A percentile compares a stretch with the other conserved stretches of the same genome.
phyloP scores from a whole-genome alignment of 1,284 basidiomycete species.

The Papiliotrema laurentii region DNA sequence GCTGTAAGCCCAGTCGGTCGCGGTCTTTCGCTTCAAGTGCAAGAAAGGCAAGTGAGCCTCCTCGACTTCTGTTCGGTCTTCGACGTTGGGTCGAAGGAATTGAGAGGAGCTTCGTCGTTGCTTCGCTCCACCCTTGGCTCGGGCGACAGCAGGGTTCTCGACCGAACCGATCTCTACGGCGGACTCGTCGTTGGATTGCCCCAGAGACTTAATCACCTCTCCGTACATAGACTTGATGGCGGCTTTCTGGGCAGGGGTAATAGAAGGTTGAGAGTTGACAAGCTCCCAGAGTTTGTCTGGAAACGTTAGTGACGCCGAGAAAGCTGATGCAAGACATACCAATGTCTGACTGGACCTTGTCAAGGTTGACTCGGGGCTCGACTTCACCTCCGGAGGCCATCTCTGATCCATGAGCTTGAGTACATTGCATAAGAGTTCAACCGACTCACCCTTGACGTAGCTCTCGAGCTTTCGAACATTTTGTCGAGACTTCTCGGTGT shows the following conservation, averaged over 20 bases:
- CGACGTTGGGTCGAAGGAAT: conserved; percentile 82
- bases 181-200: conserved; percentile 58
- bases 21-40: conserved; percentile 96
- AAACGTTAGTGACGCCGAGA: conserved; percentile 1
- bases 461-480: conserved; percentile 96
- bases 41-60: conserved; percentile 90
- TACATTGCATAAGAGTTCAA: conserved; percentile 1
- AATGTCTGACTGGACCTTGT: conserved; percentile 95
- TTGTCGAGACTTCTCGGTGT: conserved; percentile 88
- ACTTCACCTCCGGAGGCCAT: conserved; percentile 94
- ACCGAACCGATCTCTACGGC: conserved; percentile 6
- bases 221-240: conserved; percentile 96
- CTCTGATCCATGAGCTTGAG: conserved; percentile 55
- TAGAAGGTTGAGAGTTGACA: conserved; percentile 93
- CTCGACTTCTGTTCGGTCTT: conserved; percentile 66
- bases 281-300: conserved; percentile 87
- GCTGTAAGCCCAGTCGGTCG: conserved; percentile 90
- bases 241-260: conserved; percentile 94
- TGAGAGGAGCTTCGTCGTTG: conserved; percentile 81
- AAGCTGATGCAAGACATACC: conserved; percentile 28
- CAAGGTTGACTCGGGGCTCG: conserved; percentile 76
- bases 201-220: conserved; percentile 74
- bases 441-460: conserved; percentile 66
- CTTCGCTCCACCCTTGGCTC: conserved; percentile 37
- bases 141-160: conserved; percentile 23